Evolutionary conservation across 2,329 filamentous ascomycete genomes (phyloP).

Genomic region (Aureobasidium leucospermi): DNA sequence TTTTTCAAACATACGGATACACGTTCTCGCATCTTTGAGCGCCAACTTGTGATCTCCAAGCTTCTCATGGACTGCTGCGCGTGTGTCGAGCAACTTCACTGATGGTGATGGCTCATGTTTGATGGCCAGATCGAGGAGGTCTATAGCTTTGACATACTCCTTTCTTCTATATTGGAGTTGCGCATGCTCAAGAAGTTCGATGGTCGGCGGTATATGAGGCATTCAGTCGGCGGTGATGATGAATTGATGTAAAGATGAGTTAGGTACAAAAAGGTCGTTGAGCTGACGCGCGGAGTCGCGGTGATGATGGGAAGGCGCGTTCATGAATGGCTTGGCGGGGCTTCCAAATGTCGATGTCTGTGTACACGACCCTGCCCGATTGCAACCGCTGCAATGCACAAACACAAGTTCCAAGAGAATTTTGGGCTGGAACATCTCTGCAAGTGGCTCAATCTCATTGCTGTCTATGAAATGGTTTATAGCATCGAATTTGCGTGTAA

Average conservation of each 20-base stretch:
- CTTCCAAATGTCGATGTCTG: too few species aligned
- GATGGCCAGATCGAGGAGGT: constrained; percentile 33
- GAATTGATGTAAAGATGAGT: not conserved
- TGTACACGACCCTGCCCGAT: too few species aligned
- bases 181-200: constrained; percentile 31
- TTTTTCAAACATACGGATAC: constrained; percentile 45
- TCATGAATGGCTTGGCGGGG: not conserved
- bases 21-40: constrained; percentile 49
- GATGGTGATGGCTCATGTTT: constrained; percentile 27
- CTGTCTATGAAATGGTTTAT: too few species aligned
- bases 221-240: not conserved
- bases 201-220: constrained; percentile 11
- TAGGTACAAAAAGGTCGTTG: not conserved
- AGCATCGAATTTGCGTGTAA: too few species aligned
- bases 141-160: constrained; percentile 37
- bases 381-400: too few species aligned
- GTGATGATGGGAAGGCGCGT: not conserved
- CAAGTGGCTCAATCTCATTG: too few species aligned
- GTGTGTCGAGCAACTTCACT: constrained; percentile 43
- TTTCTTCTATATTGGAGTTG: constrained; percentile 37
- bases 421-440: too few species aligned
- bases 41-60: constrained; percentile 44
- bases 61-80: constrained; percentile 49
- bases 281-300: not conserved
- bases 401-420: too few species aligned